Evolutionary conservation across 768 basidiomycete genomes (phyloP).

Genomic region (Trichaptum fuscoviolaceum): DNA sequence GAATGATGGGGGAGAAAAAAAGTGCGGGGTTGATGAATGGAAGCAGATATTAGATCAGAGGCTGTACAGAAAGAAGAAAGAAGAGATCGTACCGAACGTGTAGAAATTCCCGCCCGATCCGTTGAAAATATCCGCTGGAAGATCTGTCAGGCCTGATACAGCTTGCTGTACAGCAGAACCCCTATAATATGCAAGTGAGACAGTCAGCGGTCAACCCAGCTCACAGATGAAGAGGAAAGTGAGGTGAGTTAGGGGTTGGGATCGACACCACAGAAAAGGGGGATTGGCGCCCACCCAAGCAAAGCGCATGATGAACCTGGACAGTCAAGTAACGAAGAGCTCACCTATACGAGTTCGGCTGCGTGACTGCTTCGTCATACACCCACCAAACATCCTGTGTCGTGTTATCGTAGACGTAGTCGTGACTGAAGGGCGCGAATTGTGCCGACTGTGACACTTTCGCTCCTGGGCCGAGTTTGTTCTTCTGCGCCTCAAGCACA

Average conservation of each 20-base stretch:
- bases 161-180: slow-evolving; percentile 58
- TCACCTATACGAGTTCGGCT: slow-evolving; percentile 31
- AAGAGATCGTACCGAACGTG: slow-evolving; percentile 36
- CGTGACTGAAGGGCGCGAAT: slow-evolving; percentile 55
- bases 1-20: too few species aligned
- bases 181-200: slow-evolving; percentile 14
- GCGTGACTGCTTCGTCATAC: slow-evolving; percentile 30
- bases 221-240: neutral
- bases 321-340: neutral
- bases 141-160: slow-evolving; percentile 40
- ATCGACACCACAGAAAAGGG: too few species aligned
- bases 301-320: too few species aligned
- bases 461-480: slow-evolving; percentile 46
- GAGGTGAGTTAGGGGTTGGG: too few species aligned
- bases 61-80: neutral
- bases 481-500: slow-evolving; percentile 69
- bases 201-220: neutral
- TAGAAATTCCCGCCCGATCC: slow-evolving; percentile 48
- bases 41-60: neutral
- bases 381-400: slow-evolving; percentile 29
- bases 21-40: too few species aligned
- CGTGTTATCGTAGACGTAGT: slow-evolving; percentile 35
- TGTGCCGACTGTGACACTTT: slow-evolving; percentile 73
- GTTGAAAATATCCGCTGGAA: slow-evolving; percentile 52
- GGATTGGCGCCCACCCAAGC: too few species aligned